Base-by-base conservation (phyloP, 805 yeast genomes). In the Ogataea dorogensis region DNA sequence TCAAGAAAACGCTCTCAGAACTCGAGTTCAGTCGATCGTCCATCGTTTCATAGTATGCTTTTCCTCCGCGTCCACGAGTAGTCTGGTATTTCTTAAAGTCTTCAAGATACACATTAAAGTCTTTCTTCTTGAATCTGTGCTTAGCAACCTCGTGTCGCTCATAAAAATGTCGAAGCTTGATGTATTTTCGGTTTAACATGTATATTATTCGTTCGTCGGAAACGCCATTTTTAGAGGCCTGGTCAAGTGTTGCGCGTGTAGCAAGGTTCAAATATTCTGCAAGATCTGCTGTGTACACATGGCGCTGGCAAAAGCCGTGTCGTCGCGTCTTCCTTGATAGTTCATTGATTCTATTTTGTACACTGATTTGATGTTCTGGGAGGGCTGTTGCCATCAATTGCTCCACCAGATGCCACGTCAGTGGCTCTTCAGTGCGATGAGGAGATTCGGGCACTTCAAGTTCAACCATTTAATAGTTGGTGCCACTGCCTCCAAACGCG, bases 201-300 rank as follows among this genome's bases (percentile, higher is more conserved):
- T 47, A 33, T 11, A 53, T 28, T 4, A 63, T 59, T 19, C 51
- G 45, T 2, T 46, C 49, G 26, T 57, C 64, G 0, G 60, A 29
- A 4, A 33, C 22, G 0, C 56, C 59, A 1, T 17, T 31, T 12
- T 38, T 42, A 2, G 56, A 46, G 1, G 50, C 29, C 12, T 24
- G n/a, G 20, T 61, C 59, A 16, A 63, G 38, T 7, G 57, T 50
- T 1, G 42, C 17, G 21, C 46, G 46, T 1, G 58, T 24, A 3
- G 62, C 51, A 7, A 63, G 38, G 15, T 46, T 47, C 15, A 63
- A 40, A 33, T 56, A 60, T 16, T 53, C 59, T 0, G 65, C 60
- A 2, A 64, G 48, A 40, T 59, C 60, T 1, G 58, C 56, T 0
- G 65, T 60, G 35, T 54, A 62, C 7, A 58, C 59, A 40, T 63